Evolutionary conservation across 345 rosid genomes (phyloP), one percentile per base, ranked within the genome.

Genomic region (Murraya koenigii): DNA sequence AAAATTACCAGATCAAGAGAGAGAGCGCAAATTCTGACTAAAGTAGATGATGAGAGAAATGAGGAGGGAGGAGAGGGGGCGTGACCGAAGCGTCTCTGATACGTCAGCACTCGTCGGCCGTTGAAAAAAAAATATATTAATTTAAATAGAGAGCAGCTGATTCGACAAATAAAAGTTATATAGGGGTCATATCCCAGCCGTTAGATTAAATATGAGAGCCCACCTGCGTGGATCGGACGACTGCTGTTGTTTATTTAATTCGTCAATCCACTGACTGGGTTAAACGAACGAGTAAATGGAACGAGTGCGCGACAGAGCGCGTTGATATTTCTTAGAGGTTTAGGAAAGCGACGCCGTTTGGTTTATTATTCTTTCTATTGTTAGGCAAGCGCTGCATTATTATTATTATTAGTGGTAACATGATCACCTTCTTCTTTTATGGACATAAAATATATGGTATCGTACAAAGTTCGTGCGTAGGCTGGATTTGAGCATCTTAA

Each of bases 51-150:
- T 5, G 76, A 44, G 77, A 33, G 68, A 82, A 77, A 74, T 6
- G 68, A 79, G 75, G 66, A 79, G 49, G 41, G 41, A 38, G 41
- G 41, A 38, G 41, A 38, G 80, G 59, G 79, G 47, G 35, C 67
- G 68, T 75, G 80, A 47, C 14, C 69, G 73, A 79, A 75, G 76
- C 78, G 80, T 56, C 80, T 80, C 78, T 47, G 84, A 49, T 73
- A 77, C 86, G 83, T 77, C 84, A 81, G 79, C 81, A 82, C 86
- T 86, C 77, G 85, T 73, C 87, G 85, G 88, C 78, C 91, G 87
- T 87, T 86, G 84, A 80, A 66, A 30, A 79, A 71, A 33, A 5
- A n/a, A n/a, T n/a, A 3, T 22, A 70, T 72, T 47, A 75, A 63
- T 75, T 44, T 44, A 44, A 44, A 44, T 11, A 44, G 49, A 65